phyloP scores from a whole-genome alignment of 2,329 filamentous ascomycete species.

The Dryadomyces quercus-mongolicae region DNA sequence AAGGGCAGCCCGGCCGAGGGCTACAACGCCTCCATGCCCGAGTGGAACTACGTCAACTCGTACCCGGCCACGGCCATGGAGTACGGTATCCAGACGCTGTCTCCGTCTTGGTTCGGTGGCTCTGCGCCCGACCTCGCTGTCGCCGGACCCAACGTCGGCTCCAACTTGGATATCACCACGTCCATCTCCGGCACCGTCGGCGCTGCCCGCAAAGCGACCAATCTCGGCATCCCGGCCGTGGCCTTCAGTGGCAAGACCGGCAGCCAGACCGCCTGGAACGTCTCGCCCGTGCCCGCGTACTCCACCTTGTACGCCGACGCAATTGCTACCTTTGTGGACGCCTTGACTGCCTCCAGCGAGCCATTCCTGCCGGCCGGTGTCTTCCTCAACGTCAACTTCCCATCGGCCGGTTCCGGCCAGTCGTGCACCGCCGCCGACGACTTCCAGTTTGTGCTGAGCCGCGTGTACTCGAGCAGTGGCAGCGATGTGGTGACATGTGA shows the following conservation, averaged over 20 bases:
- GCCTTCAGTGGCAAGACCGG: slow-evolving; percentile 50
- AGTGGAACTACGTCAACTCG: slow-evolving; percentile 62
- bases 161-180: slow-evolving; percentile 43
- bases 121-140: slow-evolving; percentile 50
- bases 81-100: slow-evolving; percentile 41
- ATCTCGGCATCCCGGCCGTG: slow-evolving; percentile 49
- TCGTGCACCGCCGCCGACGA: slow-evolving; percentile 36
- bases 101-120: slow-evolving; percentile 24
- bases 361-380: slow-evolving; percentile 45
- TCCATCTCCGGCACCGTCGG: slow-evolving; percentile 58
- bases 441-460: slow-evolving; percentile 52
- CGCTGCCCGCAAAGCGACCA: slow-evolving; percentile 45
- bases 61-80: slow-evolving; percentile 54
- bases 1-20: slow-evolving; percentile 42
- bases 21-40: slow-evolving; percentile 40
- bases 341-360: slow-evolving; percentile 28
- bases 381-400: slow-evolving; percentile 61
- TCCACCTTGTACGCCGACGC: slow-evolving; percentile 53
- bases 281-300: slow-evolving; percentile 35
- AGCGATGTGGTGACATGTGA: not conserved
- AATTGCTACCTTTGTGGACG: slow-evolving; percentile 42
- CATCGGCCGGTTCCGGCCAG: slow-evolving; percentile 28
- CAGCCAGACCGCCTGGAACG: slow-evolving; percentile 22
- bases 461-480: slow-evolving; percentile 27
- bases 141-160: slow-evolving; percentile 47